phyloP scores from a whole-genome alignment of 148 eudicot genomes.

The Amaranthus hypochondriacus region DNA sequence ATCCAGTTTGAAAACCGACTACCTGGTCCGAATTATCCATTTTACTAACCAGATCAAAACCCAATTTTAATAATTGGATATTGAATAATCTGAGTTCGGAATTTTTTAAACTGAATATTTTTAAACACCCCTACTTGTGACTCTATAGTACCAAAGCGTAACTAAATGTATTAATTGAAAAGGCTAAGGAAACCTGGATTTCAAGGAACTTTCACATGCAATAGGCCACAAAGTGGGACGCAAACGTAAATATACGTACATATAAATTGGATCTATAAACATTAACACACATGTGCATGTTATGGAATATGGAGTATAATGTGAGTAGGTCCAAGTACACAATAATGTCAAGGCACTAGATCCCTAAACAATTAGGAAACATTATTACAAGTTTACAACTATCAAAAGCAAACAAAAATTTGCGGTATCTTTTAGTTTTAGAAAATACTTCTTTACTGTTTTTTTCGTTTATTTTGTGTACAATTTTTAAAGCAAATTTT shows the following conservation, averaged over 20 bases:
- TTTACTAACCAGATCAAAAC: too few species aligned
- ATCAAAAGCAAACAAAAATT: neutral
- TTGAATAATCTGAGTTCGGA: too few species aligned
- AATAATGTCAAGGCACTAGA: neutral
- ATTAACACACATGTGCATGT: conserved; percentile 1
- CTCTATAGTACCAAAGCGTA: neutral
- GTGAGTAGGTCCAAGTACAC: conserved; percentile 2
- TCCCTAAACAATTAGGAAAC: neutral
- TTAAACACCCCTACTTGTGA: too few species aligned
- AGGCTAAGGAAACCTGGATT: neutral
- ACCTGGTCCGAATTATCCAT: too few species aligned
- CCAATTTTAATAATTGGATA: too few species aligned
- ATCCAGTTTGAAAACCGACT: too few species aligned
- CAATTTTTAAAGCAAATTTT: too few species aligned
- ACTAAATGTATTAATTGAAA: neutral
- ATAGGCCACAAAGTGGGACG: conserved; percentile 1
- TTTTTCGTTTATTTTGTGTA: too few species aligned
- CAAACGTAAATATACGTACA: conserved; percentile 4
- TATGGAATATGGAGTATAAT: neutral
- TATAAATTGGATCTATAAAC: neutral
- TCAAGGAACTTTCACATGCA: conserved; percentile 5
- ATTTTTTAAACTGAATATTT: too few species aligned
- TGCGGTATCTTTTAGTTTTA: neutral
- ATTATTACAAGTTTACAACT: too few species aligned
- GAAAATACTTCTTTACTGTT: neutral